These are phyloP conservation scores for Aspergillus sparsus DNA, from an alignment of 495 filamentous ascomycete genomes.

Conservation along the genomic window DNA sequence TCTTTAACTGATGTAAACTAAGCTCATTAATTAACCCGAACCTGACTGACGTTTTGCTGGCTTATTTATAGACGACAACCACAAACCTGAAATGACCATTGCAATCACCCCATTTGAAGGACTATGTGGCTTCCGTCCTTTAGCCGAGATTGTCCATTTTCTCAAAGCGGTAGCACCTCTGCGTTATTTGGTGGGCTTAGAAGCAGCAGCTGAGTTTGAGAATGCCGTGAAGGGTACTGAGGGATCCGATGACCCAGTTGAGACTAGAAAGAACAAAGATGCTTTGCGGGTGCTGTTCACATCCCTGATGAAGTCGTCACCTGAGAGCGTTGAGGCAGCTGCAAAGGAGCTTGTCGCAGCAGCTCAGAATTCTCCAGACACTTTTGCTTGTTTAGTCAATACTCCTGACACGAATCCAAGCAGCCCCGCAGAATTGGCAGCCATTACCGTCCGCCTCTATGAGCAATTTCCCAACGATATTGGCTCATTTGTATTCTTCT, in stretches of 20 bases:
- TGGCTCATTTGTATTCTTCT: constrained; percentile 76
- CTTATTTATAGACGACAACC: constrained; percentile 76
- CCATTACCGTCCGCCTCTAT: constrained; percentile 74
- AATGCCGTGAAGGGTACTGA: constrained; percentile 65
- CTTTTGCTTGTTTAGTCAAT: constrained; percentile 41
- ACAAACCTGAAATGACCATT: constrained; percentile 99
- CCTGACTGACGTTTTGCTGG: neutral
- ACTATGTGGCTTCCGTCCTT: constrained; percentile 89
- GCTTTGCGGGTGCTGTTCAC: constrained; percentile 73
- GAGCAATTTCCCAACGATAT: constrained; percentile 75
- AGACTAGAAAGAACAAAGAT: constrained; percentile 71
- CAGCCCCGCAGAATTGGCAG: constrained; percentile 61
- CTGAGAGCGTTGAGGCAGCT: constrained; percentile 62
- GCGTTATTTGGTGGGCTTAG: constrained; percentile 72
- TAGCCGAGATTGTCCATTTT: constrained; percentile 85
- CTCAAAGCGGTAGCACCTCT: constrained; percentile 71
- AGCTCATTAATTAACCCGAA: no score
- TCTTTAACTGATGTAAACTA: no score
- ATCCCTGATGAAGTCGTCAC: constrained; percentile 73
- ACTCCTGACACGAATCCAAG: constrained; percentile 40
- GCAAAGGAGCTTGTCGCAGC: constrained; percentile 66
- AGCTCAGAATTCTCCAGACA: constrained; percentile 57
- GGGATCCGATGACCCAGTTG: constrained; percentile 57
- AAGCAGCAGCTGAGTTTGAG: constrained; percentile 66
- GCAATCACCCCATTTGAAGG: constrained; percentile 95